These are phyloP conservation scores for Exophiala spinifera DNA, from an alignment of 2,329 filamentous ascomycete species.

Conservation along the genomic window DNA sequence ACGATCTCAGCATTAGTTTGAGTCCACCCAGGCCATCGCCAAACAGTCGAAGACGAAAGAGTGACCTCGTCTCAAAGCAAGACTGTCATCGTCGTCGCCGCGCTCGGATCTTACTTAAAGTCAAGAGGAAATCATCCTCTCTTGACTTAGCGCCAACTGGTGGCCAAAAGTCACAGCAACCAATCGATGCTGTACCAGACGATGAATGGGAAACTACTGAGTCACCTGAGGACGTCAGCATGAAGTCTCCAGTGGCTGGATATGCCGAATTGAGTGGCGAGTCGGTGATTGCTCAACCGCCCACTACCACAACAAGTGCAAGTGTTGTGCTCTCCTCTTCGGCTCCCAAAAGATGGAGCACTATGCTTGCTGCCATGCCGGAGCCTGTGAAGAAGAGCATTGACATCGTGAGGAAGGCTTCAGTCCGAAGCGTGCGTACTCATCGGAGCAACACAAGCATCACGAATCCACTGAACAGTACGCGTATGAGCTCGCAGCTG, in stretches of 20 bases:
- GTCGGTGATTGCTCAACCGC: conserved; percentile 16
- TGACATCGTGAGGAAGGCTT: conserved; percentile 25
- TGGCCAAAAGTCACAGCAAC: not conserved
- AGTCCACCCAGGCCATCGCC: not conserved
- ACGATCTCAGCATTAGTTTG: not conserved
- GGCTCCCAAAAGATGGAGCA: conserved; percentile 24
- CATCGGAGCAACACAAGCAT: conserved; percentile 27
- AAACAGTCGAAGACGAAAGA: conserved; percentile 20
- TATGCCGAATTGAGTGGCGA: conserved; percentile 28
- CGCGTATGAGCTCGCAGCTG: conserved; percentile 16
- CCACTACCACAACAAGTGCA: conserved; percentile 2
- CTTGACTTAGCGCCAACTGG: conserved; percentile 1
- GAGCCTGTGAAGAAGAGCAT: conserved; percentile 21
- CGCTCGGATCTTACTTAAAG: conserved; percentile 22
- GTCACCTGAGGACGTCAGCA: conserved; percentile 10
- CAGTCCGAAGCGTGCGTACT: conserved; percentile 20
- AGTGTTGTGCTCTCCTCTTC: conserved; percentile 14
- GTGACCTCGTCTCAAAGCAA: conserved; percentile 20
- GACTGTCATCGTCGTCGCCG: conserved; percentile 17
- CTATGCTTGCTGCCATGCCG: conserved; percentile 25
- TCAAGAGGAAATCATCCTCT: conserved; percentile 17
- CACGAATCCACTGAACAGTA: conserved; percentile 27
- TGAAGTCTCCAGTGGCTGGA: conserved; percentile 20
- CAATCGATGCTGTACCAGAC: not conserved
- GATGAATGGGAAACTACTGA: conserved; percentile 22